Conservation (phyloP, 768 basidiomycete genomes). For the Rhizopogon sp. region DNA sequence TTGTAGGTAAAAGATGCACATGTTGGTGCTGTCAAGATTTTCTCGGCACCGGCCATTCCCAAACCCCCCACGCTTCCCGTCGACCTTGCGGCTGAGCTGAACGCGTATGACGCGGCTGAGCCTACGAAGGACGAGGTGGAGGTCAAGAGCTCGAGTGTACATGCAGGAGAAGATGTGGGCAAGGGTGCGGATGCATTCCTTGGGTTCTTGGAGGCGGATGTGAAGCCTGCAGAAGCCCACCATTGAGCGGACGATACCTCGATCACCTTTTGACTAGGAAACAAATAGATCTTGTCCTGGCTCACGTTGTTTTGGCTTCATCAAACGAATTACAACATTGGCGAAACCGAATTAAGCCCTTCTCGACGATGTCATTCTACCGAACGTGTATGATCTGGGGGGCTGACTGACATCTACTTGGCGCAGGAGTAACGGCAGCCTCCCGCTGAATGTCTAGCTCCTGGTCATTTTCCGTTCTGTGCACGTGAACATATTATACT, state of each 20-base stretch:
- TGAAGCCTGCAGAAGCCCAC: conserved; percentile 62
- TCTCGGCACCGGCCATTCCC: conserved; percentile 70
- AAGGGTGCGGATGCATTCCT: conserved; percentile 73
- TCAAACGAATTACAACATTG: too few species aligned
- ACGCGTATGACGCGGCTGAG: conserved; percentile 80
- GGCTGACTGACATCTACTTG: too few species aligned
- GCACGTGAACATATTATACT: too few species aligned
- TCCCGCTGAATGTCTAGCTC: too few species aligned
- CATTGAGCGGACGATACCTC: conserved; percentile 24
- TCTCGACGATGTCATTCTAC: too few species aligned
- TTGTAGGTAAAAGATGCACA: conserved; percentile 84
- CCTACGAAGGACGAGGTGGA: conserved; percentile 50
- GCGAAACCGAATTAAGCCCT: too few species aligned
- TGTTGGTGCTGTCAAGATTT: conserved; percentile 81
- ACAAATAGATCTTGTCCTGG: not conserved
- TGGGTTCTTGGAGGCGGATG: conserved; percentile 75
- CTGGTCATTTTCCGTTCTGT: too few species aligned
- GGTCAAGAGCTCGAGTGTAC: conserved; percentile 23
- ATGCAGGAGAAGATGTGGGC: conserved; percentile 18
- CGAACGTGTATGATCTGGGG: too few species aligned
- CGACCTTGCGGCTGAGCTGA: conserved; percentile 84
- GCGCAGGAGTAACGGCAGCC: too few species aligned
- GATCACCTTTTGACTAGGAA: not conserved
- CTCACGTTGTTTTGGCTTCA: not conserved
- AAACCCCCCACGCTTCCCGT: conserved; percentile 69